phyloP scores from a whole-genome alignment of 257 asterid species.

The Gardenia jasminoides region DNA sequence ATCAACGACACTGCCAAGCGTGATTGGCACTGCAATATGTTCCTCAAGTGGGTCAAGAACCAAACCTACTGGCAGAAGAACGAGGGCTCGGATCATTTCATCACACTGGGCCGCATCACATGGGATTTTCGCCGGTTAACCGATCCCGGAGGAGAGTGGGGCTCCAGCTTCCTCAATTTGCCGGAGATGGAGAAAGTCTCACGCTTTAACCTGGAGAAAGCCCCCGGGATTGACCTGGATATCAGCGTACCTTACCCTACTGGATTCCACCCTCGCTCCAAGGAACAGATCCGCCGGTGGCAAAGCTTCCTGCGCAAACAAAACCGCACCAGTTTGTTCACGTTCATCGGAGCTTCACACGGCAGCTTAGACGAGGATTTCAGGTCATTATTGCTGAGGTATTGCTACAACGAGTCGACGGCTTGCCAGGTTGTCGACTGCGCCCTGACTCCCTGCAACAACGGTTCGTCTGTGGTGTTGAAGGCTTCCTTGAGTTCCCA shows the following conservation, averaged over 20 bases:
- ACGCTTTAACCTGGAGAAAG: conserved; percentile 72
- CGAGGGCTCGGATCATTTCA: conserved; percentile 88
- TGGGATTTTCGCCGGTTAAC: conserved; percentile 80
- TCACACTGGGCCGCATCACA: conserved; percentile 67
- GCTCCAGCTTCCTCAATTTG: conserved; percentile 77
- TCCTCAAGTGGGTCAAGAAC: conserved; percentile 62
- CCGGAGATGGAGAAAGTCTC: conserved; percentile 63
- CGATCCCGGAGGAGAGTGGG: conserved; percentile 78
- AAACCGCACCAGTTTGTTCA: conserved; percentile 47
- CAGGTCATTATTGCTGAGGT: conserved; percentile 38
- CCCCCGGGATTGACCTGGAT: conserved; percentile 66
- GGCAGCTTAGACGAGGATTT: conserved; percentile 49
- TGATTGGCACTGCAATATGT: conserved; percentile 53
- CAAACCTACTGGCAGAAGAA: conserved; percentile 50
- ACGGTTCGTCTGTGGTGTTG: conserved; percentile 36
- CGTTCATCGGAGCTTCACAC: conserved; percentile 55
- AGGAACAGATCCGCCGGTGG: conserved; percentile 48
- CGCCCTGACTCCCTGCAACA: conserved; percentile 44
- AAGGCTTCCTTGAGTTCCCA: conserved; percentile 54
- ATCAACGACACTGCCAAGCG: conserved; percentile 53
- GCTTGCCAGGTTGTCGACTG: conserved; percentile 65
- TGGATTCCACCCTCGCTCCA: conserved; percentile 85
- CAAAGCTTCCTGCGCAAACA: conserved; percentile 47
- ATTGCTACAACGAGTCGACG: conserved; percentile 51
- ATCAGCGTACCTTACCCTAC: conserved; percentile 85